phyloP scores from a whole-genome alignment of 2,329 filamentous ascomycete genomes.

The Blastomyces parvus region DNA sequence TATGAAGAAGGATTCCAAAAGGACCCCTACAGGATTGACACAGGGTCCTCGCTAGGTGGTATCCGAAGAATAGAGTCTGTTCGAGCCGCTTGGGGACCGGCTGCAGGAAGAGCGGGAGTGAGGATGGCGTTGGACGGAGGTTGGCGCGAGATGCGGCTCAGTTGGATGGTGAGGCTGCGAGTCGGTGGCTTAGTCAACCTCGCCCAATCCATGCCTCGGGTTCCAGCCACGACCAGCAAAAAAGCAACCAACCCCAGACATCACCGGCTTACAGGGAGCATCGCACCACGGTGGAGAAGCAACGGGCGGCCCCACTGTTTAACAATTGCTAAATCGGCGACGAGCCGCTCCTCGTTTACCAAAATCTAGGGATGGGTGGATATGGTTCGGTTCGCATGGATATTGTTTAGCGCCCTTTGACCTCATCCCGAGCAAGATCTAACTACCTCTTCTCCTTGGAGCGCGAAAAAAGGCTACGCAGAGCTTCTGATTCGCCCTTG shows the following conservation, averaged over 20 bases:
- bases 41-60: not conserved
- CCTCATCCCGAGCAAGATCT: not conserved
- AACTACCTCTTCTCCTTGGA: not conserved
- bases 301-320: not conserved
- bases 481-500: constrained; percentile 1
- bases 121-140: not conserved
- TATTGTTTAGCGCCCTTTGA: not conserved
- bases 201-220: not conserved
- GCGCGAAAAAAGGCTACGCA: not conserved
- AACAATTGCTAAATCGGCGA: not conserved
- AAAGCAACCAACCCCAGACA: not conserved
- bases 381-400: no score
- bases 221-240: not conserved
- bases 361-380: not conserved
- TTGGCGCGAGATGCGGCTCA: constrained; percentile 5
- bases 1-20: not conserved
- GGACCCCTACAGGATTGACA: not conserved
- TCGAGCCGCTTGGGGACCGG: not conserved
- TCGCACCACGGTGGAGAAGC: not conserved
- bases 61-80: constrained; percentile 1
- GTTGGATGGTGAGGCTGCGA: not conserved
- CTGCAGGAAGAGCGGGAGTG: not conserved
- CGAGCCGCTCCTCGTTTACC: not conserved
- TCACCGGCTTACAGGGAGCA: no score
- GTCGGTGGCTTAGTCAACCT: not conserved